Base-by-base conservation (phyloP, 176 grass and related monocot genomes). In the Triticum monococcum region DNA sequence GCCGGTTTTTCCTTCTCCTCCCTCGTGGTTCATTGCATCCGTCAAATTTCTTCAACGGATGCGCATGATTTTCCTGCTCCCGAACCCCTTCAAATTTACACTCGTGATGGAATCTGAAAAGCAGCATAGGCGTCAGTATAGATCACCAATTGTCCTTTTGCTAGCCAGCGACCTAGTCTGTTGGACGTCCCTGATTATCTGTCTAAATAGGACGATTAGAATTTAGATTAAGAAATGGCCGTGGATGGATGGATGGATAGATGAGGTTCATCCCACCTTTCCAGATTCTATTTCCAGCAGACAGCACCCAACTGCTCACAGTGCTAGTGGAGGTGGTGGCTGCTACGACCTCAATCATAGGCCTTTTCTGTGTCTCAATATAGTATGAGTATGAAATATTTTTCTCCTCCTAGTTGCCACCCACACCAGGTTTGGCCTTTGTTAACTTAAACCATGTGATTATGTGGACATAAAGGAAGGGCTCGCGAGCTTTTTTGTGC, bases 331-430 rank as follows among this genome's bases (percentile, higher is more conserved):
- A 84, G 61, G 50, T 54, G 50, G 60, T 84, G 85, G 76, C 76
- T 80, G 85, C 76, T 84, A 31, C 61, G 68, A 76, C 68, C 62
- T 50, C 89, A 84, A 84, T 87, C 14, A 84, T 84, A 60, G 18
- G 45, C 72, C 72, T 20, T 75, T 72, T 20, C 8, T 75, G 72
- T 48, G 33, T 1, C 50, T 59, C 57, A 46, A 45, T 68, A 70
- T 82, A 56, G 50, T 54, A 7, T 6, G 63, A 73, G 37, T 72
- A 63, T 35, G 63, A 71, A 72, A 23, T 75, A 37, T 68, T 66
- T 87, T 84, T 26, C 26, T 84, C 68, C 62, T 48, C 45, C 45
- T 38, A 84, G 18, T 36, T 18, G 7, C 60, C 64, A 73, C 26
- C 60, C 72, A 71, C 52, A 41, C 12, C 13, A 87, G 3, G 80